Evolutionary conservation across 768 basidiomycete genomes (phyloP), one percentile per base, ranked within the genome.

Genomic region (Mycena latifolia): DNA sequence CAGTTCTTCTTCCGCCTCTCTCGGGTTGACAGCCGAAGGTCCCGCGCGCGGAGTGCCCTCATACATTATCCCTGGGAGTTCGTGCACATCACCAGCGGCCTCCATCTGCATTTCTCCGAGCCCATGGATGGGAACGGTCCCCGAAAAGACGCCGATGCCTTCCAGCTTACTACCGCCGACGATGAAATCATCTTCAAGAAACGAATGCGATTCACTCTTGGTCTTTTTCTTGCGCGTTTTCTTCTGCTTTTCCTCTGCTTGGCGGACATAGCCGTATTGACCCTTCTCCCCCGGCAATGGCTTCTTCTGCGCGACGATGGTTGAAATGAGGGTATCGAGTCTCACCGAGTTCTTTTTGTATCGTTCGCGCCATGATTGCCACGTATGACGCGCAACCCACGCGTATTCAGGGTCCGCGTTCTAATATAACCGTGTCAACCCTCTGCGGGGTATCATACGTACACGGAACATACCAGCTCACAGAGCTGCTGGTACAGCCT

Each of bases 351-450:
- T 91, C 77, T 94, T 94, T 81, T 94, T 94, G 80, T 95, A 95
- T 29, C 93, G 84, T 73, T 95, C 93, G 28, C 93, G 86, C 93
- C 93, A 95, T 18, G 93, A 95, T 69, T 94, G 92, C 93, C 93
- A 95, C 2, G 92, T 93, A 74, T 95, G 93, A 18, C 92, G 88
- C 27, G 81, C 83, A 22, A 93, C 93, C 93, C 93, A 94, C 0
- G 85, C 81, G 71, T 88, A 93, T 67, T 92, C 91, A 2, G 92
- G 89, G 66, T 93, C 90, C 54, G 78, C 77, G 52, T 80, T 81
- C 92, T 93, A 69, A 11, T 37, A 20, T 25, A 20, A 45, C 17
- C 27, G 60, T 22, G 35, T 46, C 46, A 64, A 66, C 37, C 48
- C 55, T 9, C 5, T 60, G 52, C 33, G 14, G 45, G 61, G 5